Evolutionary conservation across 257 asterid genomes (phyloP), one percentile per base, ranked within the genome.

Genomic region (Misopates orontium): DNA sequence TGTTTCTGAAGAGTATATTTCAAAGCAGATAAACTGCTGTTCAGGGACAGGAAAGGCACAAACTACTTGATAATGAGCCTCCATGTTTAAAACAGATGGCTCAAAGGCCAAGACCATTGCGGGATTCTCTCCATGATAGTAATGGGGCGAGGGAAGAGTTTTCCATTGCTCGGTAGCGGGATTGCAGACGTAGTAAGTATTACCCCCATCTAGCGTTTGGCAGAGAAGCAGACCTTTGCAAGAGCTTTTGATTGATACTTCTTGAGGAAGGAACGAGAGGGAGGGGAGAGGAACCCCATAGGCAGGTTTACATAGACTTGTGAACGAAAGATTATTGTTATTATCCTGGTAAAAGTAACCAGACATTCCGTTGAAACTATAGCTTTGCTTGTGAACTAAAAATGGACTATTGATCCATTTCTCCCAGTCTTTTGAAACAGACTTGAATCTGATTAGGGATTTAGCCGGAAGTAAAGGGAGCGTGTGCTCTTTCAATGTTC

Each of bases 381-480:
- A 17, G 17, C 63, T 57, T 57, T 57, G 63, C 45, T n/a, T 57
- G 45, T 31, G 48, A 4, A 47, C 23, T 31, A 57, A 17, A 14
- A 57, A 28, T 14, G 63, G 63, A n/a, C 5, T 31, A 19, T 6
- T 57, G 42, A 57, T 57, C 63, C 63, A 57, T 18, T 24, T 11
- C 16, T 57, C 24, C 63, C 63, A 57, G 8, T 7, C 23, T 57
- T 57, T 57, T 17, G 63, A 57, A 15, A 57, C 63, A 3, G 47
- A 32, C 41, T 47, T 28, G 48, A 57, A 57, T 57, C 45, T 57
- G 42, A 15, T 41, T 2, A 57, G 63, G n/a, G 63, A 57, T 21
- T 57, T 57, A 17, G 48, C 63, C n/a, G 63, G 63, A 32, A 57
- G 63, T 23, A 57, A 57, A 10, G 63, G 63, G 28, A 57, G 42